Conservation (phyloP, 805 yeast genomes). For the Metschnikowia peoriensis region DNA sequence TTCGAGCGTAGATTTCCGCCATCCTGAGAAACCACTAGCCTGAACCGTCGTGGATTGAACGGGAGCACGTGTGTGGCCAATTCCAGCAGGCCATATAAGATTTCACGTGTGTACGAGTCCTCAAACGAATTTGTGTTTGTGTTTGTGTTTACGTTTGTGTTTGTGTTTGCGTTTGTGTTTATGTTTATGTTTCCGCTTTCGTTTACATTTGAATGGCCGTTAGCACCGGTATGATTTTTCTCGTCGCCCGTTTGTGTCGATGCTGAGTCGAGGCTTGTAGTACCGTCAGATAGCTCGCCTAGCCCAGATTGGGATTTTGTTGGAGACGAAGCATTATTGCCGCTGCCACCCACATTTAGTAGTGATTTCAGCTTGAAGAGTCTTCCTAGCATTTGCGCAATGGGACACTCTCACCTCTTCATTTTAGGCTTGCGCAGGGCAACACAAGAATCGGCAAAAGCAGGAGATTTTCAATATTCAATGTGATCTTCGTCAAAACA, state of each 20-base stretch:
- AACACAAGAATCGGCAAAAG: not conserved
- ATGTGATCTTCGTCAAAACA: not conserved
- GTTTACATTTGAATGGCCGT: too few relatives aligned
- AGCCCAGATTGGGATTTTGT: not conserved
- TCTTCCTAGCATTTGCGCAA: slow-evolving; percentile 34
- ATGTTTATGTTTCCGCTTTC: not conserved
- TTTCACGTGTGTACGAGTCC: slow-evolving; percentile 45
- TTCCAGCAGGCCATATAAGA: slow-evolving; percentile 42
- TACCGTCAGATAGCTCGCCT: slow-evolving; percentile 5
- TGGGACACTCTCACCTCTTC: slow-evolving; percentile 3
- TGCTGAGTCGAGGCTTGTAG: not conserved
- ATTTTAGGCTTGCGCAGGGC: slow-evolving; percentile 10
- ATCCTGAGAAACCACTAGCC: slow-evolving; percentile 51
- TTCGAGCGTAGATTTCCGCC: slow-evolving; percentile 47
- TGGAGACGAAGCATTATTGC: not conserved
- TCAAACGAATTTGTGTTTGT: slow-evolving; percentile 31
- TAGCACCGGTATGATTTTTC: too few relatives aligned
- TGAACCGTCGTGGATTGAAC: slow-evolving; percentile 31
- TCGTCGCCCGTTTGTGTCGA: not conserved
- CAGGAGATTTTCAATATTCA: not conserved
- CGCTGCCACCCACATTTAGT: slow-evolving; percentile 11
- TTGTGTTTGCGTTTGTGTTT: too few relatives aligned
- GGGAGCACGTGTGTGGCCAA: slow-evolving; percentile 18
- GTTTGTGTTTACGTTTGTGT: not conserved
- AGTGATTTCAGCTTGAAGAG: slow-evolving; percentile 32